Base-by-base conservation (phyloP, 352 stramenopile genomes). In the Globisporangium lucens region DNA sequence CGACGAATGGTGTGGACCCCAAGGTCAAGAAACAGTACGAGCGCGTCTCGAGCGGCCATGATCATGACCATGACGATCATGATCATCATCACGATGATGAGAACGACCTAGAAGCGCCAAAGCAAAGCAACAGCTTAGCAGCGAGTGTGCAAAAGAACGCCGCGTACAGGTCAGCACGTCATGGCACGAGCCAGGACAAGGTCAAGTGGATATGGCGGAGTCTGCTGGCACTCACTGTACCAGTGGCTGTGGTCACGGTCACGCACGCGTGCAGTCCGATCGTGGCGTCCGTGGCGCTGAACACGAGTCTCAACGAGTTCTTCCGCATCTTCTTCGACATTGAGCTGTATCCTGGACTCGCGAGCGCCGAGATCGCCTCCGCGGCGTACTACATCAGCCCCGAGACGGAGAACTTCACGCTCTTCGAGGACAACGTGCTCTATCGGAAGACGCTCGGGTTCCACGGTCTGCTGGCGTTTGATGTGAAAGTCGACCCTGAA, bases 401-500 rank as follows among this genome's bases (percentile, higher is more conserved):
- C 0, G 66, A 71, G 1, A 89, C 77, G 0, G 81, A 89, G 61
- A 61, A 67, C 15, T 87, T 78, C 65, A 71, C 69, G 13, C 69
- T 84, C 1, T 83, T 85, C 59, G 35, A 65, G 2, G 36, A 75
- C 33, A 58, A 84, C 4, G 75, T 75, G n/a, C 71, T 89, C 0
- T 89, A 77, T 61, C 68, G 72, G 30, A 60, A 69, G 2, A 85
- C 73, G 6, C 78, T 62, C 0, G 80, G 75, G 0, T 89, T 87
- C 65, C 70, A 80, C 2, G 80, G 78, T 7, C 56, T 74, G 1
- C 51, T 78, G 9, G 70, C 75, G 3, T 87, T 89, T 52, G 62
- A 86, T 56, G 78, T 89, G 17, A 64, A 56, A 0, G 68, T 89
- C 1, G 56, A 78, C 24, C 29, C 68, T 1, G 60, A 64, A 0